Conservation (phyloP, 768 basidiomycete genomes). For the Leucogyrophana mollusca region DNA sequence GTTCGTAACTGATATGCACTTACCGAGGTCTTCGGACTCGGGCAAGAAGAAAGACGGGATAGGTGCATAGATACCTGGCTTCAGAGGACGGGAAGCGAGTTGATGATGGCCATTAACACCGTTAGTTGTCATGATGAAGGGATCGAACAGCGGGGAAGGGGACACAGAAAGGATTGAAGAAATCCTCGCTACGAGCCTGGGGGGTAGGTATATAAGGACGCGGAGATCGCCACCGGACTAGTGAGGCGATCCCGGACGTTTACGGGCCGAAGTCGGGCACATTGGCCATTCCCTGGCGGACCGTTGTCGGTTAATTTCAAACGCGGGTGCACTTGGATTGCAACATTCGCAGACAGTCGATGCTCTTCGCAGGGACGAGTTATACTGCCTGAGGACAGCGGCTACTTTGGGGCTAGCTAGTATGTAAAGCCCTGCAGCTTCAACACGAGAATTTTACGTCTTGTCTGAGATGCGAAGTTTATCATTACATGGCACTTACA, state of each 20-base stretch:
- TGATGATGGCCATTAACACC: constrained; percentile 17
- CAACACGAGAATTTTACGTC: too few species aligned
- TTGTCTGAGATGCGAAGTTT: too few species aligned
- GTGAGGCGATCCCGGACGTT: not conserved
- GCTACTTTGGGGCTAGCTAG: too few species aligned
- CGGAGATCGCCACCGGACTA: not conserved
- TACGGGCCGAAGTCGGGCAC: constrained; percentile 2
- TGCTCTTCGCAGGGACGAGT: too few species aligned
- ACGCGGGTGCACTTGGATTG: too few species aligned
- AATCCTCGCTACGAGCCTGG: not conserved
- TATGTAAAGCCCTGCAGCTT: too few species aligned
- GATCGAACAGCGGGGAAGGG: not conserved
- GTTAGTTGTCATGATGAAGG: constrained; percentile 37
- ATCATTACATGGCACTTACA: too few species aligned
- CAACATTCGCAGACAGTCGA: too few species aligned
- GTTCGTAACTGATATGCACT: constrained; percentile 21
- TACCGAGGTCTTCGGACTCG: constrained; percentile 80
- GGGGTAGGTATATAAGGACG: constrained; percentile 15
- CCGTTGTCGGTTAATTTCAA: constrained; percentile 3
- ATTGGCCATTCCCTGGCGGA: not conserved
- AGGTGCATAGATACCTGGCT: constrained; percentile 80
- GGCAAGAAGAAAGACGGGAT: constrained; percentile 83
- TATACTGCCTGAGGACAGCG: too few species aligned
- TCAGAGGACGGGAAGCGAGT: constrained; percentile 51
- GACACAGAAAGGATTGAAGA: not conserved